Base-by-base conservation (phyloP, 345 rosid species). In the Populus ilicifolia region DNA sequence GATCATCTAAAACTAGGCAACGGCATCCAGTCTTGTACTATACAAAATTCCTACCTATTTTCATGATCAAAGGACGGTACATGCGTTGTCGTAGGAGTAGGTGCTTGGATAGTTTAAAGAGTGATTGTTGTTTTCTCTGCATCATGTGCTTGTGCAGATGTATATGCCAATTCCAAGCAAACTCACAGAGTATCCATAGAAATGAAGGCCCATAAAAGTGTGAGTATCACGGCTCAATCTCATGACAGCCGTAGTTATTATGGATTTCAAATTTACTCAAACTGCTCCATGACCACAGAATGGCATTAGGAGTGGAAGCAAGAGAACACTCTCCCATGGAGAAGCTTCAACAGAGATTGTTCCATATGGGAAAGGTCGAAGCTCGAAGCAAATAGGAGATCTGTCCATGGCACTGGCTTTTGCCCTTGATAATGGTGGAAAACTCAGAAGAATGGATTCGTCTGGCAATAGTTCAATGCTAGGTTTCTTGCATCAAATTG, bases 361-460 rank as follows among this genome's bases (percentile, higher is more conserved):
- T 71, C 88, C 93, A 35, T 88, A 86, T 39, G 84, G 86, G 46
- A 83, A 85, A 77, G 87, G 80, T 62, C 83, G 67, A 62, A 85
- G 70, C 79, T 75, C 88, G 14, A 87, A 86, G 56, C 89, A 88
- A 63, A 50, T 85, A 2, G 83, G 87, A 84, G 93, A 90, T 72
- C 82, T 91, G 13, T 90, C 96, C 14, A 76, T 84, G 89, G 97
- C 89, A 38, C 85, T 93, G 64, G 86, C 97, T 70, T 88, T 90
- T 83, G 94, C 94, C 73, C 78, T 92, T 4, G 89, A 91, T 82
- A 92, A 90, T 68, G 99, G 93, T 72, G 92, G 94, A 61, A 90
- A 89, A 35, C 78, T 89, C 44, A 77, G 82, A 79, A 87, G 83
- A 82, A 27, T 70, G 79, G 93, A 89, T 73, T 89, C 91, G 5